These are phyloP conservation scores for Stenogyne calaminthoides DNA, from an alignment of 305 asterid genomes.

Conservation along the genomic window DNA sequence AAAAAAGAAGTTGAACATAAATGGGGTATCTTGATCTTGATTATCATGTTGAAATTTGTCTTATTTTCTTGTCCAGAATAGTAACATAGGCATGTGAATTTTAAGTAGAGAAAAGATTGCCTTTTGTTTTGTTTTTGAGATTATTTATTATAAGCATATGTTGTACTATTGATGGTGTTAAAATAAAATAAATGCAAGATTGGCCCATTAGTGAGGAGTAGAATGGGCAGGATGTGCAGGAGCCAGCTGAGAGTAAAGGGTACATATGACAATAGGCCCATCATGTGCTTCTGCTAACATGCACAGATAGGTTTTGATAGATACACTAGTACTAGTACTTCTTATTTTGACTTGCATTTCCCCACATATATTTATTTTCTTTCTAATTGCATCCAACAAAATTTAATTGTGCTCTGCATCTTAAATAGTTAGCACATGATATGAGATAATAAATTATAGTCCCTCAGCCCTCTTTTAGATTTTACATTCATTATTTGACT, in stretches of 20 bases:
- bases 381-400: neutral
- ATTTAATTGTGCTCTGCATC: too few species aligned
- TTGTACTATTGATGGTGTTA: slow-evolving; percentile 32
- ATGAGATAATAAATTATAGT: too few species aligned
- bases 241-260: slow-evolving; percentile 50
- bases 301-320: slow-evolving; percentile 47
- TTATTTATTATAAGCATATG: neutral
- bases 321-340: slow-evolving; percentile 25
- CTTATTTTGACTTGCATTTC: neutral
- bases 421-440: too few species aligned
- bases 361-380: neutral
- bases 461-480: too few species aligned
- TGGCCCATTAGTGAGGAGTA: slow-evolving; percentile 42
- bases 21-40: slow-evolving; percentile 20
- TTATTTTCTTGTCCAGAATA: slow-evolving; percentile 26
- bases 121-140: neutral
- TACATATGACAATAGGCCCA: slow-evolving; percentile 47
- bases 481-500: too few species aligned
- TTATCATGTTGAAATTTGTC: slow-evolving; percentile 31
- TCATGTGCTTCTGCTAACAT: slow-evolving; percentile 56
- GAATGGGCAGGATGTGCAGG: slow-evolving; percentile 41
- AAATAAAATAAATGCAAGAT: slow-evolving; percentile 47
- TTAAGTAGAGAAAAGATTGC: slow-evolving; percentile 3
- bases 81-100: slow-evolving; percentile 7
- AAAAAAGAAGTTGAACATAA: slow-evolving; percentile 10